Conservation (phyloP, 352 stramenopile genomes). For the Pythium diclinum region DNA sequence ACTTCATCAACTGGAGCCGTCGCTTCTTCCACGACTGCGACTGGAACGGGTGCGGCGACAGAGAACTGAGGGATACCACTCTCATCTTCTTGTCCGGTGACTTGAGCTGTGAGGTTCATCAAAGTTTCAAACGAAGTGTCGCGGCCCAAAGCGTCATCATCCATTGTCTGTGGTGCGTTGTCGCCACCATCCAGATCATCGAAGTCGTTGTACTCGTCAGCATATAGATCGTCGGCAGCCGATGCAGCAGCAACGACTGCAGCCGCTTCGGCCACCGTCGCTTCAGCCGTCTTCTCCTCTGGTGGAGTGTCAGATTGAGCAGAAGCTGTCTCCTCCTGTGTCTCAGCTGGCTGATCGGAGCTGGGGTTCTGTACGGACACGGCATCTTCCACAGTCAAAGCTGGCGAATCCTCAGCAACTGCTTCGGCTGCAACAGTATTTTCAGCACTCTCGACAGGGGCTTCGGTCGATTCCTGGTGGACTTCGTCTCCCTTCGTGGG, state of each 20-base stretch:
- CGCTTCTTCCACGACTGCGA: not conserved
- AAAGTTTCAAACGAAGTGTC: constrained; percentile 25
- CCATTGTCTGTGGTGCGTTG: constrained; percentile 16
- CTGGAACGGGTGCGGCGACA: not conserved
- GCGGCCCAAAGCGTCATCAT: constrained; percentile 15
- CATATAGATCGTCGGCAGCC: constrained; percentile 47
- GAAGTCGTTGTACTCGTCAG: constrained; percentile 55
- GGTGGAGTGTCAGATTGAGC: not conserved
- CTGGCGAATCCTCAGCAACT: not conserved
- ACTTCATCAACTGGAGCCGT: not conserved
- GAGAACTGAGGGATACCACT: constrained; percentile 5
- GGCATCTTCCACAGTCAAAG: not conserved
- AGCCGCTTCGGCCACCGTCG: constrained; percentile 12
- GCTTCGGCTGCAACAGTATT: too few species aligned
- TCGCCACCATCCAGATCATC: constrained; percentile 28
- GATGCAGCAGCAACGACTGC: constrained; percentile 8
- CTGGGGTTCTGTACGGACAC: not conserved
- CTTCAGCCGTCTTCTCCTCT: constrained; percentile 3
- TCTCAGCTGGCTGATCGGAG: not conserved
- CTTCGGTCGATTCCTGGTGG: too few species aligned
- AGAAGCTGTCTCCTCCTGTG: not conserved
- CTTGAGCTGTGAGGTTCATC: constrained; percentile 25
- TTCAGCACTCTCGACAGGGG: too few species aligned
- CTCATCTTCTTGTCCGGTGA: constrained; percentile 5
- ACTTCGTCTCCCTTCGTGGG: too few species aligned